Conservation (phyloP, 2,329 filamentous ascomycete species). For the Alternaria viburni region DNA sequence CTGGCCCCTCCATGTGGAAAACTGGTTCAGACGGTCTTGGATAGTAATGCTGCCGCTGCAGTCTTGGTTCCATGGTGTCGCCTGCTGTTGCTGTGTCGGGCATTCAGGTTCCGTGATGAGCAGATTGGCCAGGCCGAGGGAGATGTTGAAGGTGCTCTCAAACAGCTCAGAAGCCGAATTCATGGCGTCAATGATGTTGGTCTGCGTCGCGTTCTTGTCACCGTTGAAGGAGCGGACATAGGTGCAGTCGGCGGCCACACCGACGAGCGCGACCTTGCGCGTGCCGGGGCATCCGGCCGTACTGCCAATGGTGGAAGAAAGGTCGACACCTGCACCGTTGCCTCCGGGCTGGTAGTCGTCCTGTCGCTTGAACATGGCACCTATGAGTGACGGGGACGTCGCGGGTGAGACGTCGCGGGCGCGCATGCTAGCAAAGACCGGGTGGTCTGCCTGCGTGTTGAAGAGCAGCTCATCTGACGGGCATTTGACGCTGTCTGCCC, state of each 20-base stretch:
- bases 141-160: slow-evolving; percentile 92
- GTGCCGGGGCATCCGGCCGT: slow-evolving; percentile 85
- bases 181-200: slow-evolving; percentile 82
- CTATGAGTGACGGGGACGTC: slow-evolving; percentile 66
- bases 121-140: slow-evolving; percentile 85
- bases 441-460: slow-evolving; percentile 76
- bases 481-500: slow-evolving; percentile 60
- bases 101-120: slow-evolving; percentile 79
- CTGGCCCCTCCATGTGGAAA: slow-evolving; percentile 85
- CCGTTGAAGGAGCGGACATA: slow-evolving; percentile 77
- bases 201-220: slow-evolving; percentile 71
- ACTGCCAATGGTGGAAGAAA: slow-evolving; percentile 78
- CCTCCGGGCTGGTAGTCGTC: slow-evolving; percentile 72
- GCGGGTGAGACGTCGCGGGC: slow-evolving; percentile 56
- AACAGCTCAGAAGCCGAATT: slow-evolving; percentile 88
- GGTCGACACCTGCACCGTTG: slow-evolving; percentile 80
- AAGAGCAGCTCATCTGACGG: slow-evolving; percentile 77
- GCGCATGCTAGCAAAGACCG: slow-evolving; percentile 63
- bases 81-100: slow-evolving; percentile 68
- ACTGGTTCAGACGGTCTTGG: slow-evolving; percentile 79
- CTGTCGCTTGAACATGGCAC: slow-evolving; percentile 70
- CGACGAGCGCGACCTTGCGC: slow-evolving; percentile 89
- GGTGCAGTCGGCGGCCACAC: slow-evolving; percentile 90
- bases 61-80: slow-evolving; percentile 82
- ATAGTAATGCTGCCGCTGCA: slow-evolving; percentile 71